These are phyloP conservation scores for Aspergillus heteromorphus DNA, from an alignment of 495 filamentous ascomycete species.

Conservation along the genomic window DNA sequence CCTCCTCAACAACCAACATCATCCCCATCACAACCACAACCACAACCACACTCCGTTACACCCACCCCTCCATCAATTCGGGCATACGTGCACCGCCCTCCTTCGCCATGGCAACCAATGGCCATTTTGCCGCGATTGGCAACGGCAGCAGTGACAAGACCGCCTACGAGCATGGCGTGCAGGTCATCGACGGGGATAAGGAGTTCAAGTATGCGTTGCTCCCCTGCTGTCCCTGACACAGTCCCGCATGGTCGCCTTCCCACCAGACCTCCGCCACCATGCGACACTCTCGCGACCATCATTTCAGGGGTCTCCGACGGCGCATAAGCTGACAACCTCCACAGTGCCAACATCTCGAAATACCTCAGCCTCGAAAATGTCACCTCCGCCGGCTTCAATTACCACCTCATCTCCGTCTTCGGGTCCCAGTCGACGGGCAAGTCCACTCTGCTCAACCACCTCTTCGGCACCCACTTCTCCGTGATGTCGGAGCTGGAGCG, in stretches of 20 bases:
- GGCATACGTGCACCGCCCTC: slow-evolving; percentile 49
- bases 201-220: slow-evolving; percentile 74
- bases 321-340: slow-evolving; percentile 20
- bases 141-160: slow-evolving; percentile 54
- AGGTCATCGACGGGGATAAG: slow-evolving; percentile 94
- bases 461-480: slow-evolving; percentile 93
- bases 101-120: slow-evolving; percentile 68
- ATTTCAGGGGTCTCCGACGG: not conserved
- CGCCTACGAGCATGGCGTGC: slow-evolving; percentile 85
- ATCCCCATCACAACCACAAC: slow-evolving; percentile 16
- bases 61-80: too few species aligned
- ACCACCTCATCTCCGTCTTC: slow-evolving; percentile 97
- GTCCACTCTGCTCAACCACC: slow-evolving; percentile 90
- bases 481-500: slow-evolving; percentile 92
- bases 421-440: slow-evolving; percentile 98
- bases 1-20: not conserved
- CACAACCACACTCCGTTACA: too few species aligned
- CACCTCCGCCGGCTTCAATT: slow-evolving; percentile 89
- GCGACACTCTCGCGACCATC: not conserved
- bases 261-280: not conserved
- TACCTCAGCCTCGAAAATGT: slow-evolving; percentile 78
- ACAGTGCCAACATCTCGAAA: slow-evolving; percentile 68
- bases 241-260: not conserved
- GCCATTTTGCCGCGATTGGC: slow-evolving; percentile 80
- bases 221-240: slow-evolving; percentile 1